A percentile compares a stretch with the other conserved stretches of the same genome.
Evolutionary conservation across 2,329 filamentous ascomycete genomes (phyloP).

Genomic region (Penicillium sp.): DNA sequence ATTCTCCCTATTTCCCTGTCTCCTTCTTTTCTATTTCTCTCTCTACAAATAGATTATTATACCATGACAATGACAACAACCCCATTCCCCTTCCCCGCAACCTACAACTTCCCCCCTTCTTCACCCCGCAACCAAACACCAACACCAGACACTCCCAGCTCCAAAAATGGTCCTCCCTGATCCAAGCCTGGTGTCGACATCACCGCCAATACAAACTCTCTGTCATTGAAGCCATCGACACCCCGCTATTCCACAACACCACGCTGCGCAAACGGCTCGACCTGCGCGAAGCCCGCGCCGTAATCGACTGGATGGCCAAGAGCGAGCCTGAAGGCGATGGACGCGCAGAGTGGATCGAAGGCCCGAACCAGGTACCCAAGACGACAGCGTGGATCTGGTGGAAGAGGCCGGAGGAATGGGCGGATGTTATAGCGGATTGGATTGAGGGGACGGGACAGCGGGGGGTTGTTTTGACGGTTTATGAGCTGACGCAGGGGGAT

Average conservation of each 20-base stretch:
- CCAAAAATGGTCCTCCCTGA: slow-evolving; percentile 76
- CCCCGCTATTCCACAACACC: slow-evolving; percentile 54
- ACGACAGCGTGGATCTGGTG: slow-evolving; percentile 72
- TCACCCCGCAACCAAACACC: slow-evolving; percentile 45
- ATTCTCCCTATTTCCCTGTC: neutral
- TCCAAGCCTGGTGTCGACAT: slow-evolving; percentile 77
- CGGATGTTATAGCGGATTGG: slow-evolving; percentile 68
- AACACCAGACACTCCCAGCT: slow-evolving; percentile 51
- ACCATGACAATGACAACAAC: slow-evolving; percentile 12
- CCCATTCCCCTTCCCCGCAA: slow-evolving; percentile 39
- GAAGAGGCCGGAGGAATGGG: slow-evolving; percentile 88
- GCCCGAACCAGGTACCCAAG: slow-evolving; percentile 32
- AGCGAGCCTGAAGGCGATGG: slow-evolving; percentile 46
- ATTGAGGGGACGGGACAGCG: slow-evolving; percentile 82
- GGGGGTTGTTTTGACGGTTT: slow-evolving; percentile 82
- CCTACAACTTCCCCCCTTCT: slow-evolving; percentile 52
- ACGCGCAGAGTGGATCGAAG: slow-evolving; percentile 57
- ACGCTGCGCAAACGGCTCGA: slow-evolving; percentile 44
- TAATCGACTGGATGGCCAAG: slow-evolving; percentile 54
- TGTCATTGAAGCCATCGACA: slow-evolving; percentile 56
- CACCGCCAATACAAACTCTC: slow-evolving; percentile 71
- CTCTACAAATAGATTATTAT: neutral
- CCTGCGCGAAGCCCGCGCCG: slow-evolving; percentile 49
- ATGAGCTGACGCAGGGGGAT: slow-evolving; percentile 87
- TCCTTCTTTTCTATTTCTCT: neutral